Evolutionary conservation across 441 rosid species (phyloP).

Genomic region (Kokia cookei): DNA sequence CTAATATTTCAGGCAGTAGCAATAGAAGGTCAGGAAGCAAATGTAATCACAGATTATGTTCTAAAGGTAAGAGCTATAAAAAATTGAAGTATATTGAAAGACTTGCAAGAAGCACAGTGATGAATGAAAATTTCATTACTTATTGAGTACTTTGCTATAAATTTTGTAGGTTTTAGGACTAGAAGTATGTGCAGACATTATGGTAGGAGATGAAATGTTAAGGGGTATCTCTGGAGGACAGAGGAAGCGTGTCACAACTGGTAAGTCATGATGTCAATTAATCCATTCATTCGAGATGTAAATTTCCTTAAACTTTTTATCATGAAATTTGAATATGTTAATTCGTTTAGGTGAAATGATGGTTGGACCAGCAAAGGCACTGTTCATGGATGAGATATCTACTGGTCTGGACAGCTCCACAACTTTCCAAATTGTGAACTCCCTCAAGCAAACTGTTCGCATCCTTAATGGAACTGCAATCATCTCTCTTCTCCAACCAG

Average conservation of each 20-base stretch:
- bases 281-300: neutral
- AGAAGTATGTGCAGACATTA: conserved; percentile 70
- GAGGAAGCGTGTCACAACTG: conserved; percentile 83
- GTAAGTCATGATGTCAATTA: conserved; percentile 20
- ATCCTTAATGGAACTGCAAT: conserved; percentile 68
- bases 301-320: neutral
- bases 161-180: conserved; percentile 64
- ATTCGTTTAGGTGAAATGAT: conserved; percentile 32
- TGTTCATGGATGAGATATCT: conserved; percentile 93
- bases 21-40: conserved; percentile 56
- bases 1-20: conserved; percentile 42
- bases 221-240: conserved; percentile 96
- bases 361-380: conserved; percentile 71
- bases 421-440: conserved; percentile 74
- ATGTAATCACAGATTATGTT: conserved; percentile 60
- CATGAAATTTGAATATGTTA: neutral
- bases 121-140: neutral
- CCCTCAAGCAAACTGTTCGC: conserved; percentile 58
- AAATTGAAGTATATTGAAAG: neutral
- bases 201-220: conserved; percentile 78
- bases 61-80: conserved; percentile 38
- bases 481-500: conserved; percentile 82
- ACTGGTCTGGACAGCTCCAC: conserved; percentile 94
- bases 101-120: neutral
- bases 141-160: neutral